Percentiles rank a stretch among this genome's conserved stretches.
These are phyloP conservation scores for Phanerochaete carnosa DNA, from an alignment of 768 basidiomycete species.

Conservation along the genomic window DNA sequence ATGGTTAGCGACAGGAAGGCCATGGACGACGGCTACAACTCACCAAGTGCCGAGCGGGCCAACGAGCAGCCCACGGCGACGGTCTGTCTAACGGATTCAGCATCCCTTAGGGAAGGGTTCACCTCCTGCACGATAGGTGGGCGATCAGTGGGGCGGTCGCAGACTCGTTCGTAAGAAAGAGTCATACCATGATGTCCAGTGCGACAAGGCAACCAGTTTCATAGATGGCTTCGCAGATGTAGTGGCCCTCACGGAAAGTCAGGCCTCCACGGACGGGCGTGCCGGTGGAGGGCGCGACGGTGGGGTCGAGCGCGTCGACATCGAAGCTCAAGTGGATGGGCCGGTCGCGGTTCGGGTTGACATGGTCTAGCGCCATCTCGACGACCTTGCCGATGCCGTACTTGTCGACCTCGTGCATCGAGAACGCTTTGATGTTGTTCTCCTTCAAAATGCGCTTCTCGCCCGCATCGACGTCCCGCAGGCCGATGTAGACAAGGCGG, in stretches of 20 bases:
- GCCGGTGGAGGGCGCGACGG: slow-evolving; percentile 93
- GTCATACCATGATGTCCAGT: slow-evolving; percentile 83
- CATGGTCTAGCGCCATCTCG: slow-evolving; percentile 93
- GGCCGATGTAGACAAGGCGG: slow-evolving; percentile 92
- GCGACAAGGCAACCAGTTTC: slow-evolving; percentile 93
- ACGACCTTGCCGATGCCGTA: slow-evolving; percentile 93
- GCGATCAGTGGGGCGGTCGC: slow-evolving; percentile 25
- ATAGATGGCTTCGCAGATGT: slow-evolving; percentile 88
- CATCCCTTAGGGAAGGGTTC: slow-evolving; percentile 88
- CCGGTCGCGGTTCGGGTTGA: slow-evolving; percentile 77
- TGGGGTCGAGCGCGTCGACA: slow-evolving; percentile 91
- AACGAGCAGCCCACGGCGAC: slow-evolving; percentile 89
- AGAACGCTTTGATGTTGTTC: slow-evolving; percentile 70
- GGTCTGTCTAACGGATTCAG: slow-evolving; percentile 75
- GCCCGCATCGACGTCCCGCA: slow-evolving; percentile 87
- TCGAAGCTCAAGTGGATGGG: slow-evolving; percentile 98
- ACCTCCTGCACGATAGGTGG: slow-evolving; percentile 54
- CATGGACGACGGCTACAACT: not conserved
- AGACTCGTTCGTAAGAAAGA: not conserved
- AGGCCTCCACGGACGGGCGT: slow-evolving; percentile 94
- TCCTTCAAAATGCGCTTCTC: slow-evolving; percentile 89
- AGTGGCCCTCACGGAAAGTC: slow-evolving; percentile 98
- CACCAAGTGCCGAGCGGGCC: slow-evolving; percentile 78
- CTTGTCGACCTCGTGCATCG: slow-evolving; percentile 64
- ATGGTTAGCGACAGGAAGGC: not conserved